A percentile compares a stretch with the other conserved stretches of the same genome.
phyloP scores from a whole-genome alignment of 257 asterid genomes.

The Cynanchum wilfordii region DNA sequence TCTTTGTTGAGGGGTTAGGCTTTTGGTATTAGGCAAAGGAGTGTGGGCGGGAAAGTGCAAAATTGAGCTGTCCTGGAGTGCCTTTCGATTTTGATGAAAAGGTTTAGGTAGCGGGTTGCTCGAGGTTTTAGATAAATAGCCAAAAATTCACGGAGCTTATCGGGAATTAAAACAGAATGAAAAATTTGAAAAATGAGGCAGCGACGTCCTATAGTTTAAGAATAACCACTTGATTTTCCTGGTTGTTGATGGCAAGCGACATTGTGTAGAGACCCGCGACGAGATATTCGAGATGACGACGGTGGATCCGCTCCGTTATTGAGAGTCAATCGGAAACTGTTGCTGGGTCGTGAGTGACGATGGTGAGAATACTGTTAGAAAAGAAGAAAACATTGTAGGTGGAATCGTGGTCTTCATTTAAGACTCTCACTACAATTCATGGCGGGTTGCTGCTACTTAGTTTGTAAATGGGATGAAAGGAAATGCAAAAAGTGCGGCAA shows the following conservation, averaged over 20 bases:
- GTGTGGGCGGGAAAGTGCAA: too few species aligned
- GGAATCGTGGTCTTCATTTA: too few species aligned
- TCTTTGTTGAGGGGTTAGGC: too few species aligned
- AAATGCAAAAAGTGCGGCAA: too few species aligned
- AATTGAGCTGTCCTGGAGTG: too few species aligned
- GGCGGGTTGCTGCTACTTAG: too few species aligned
- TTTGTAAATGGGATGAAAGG: too few species aligned
- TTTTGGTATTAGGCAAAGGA: too few species aligned
- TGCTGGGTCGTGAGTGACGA: background rate
- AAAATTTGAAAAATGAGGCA: conserved; percentile 35
- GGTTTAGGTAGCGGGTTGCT: too few species aligned
- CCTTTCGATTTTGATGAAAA: too few species aligned
- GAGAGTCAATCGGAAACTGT: conserved; percentile 13
- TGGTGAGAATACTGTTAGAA: background rate
- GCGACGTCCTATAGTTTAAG: conserved; percentile 35
- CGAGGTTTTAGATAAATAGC: too few species aligned
- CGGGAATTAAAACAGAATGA: conserved; percentile 1
- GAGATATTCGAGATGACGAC: conserved; percentile 16
- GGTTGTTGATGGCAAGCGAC: conserved; percentile 30
- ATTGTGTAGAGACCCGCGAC: conserved; percentile 34
- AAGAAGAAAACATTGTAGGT: conserved; percentile 23
- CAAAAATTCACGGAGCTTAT: conserved; percentile 17
- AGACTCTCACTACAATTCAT: too few species aligned
- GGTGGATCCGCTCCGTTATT: conserved; percentile 14
- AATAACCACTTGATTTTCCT: conserved; percentile 26